phyloP scores from a whole-genome alignment of 2,329 filamentous ascomycete species.

The Hypoxylon sp. region DNA sequence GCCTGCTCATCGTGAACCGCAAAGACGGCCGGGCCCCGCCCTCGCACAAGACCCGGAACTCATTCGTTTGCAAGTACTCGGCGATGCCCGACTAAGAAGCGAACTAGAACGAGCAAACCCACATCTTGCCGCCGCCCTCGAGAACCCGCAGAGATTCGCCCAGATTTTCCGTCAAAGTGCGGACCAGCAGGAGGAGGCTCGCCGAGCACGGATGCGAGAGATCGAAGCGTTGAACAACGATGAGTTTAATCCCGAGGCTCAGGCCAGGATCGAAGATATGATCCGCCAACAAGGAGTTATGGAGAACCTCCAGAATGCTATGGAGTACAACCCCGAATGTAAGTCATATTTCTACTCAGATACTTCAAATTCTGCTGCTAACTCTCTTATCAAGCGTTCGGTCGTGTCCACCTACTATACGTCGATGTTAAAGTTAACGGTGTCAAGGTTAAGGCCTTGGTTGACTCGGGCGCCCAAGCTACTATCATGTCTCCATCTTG shows the following conservation, averaged over 20 bases:
- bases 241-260: constrained; percentile 93
- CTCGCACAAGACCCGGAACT: constrained; percentile 79
- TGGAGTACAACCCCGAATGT: constrained; percentile 98
- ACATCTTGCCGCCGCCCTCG: constrained; percentile 80
- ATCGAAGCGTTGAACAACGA: constrained; percentile 91
- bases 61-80: constrained; percentile 85
- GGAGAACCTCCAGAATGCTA: constrained; percentile 95
- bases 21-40: constrained; percentile 50
- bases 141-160: constrained; percentile 83
- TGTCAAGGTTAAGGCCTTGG: constrained; percentile 91
- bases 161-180: constrained; percentile 78
- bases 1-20: constrained; percentile 57
- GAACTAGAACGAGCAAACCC: constrained; percentile 81
- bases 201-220: constrained; percentile 83
- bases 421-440: constrained; percentile 96
- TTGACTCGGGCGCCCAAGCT: constrained; percentile 96
- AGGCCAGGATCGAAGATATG: constrained; percentile 94
- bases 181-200: constrained; percentile 78
- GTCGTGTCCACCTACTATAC: constrained; percentile 95
- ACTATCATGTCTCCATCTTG: constrained; percentile 98
- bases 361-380: constrained; percentile 24
- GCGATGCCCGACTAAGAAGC: constrained; percentile 79
- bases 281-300: constrained; percentile 95
- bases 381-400: constrained; percentile 78
- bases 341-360: constrained; percentile 54